Evolutionary conservation across 164 flowering plant genomes (phyloP).

Genomic region (Malania oleifera): DNA sequence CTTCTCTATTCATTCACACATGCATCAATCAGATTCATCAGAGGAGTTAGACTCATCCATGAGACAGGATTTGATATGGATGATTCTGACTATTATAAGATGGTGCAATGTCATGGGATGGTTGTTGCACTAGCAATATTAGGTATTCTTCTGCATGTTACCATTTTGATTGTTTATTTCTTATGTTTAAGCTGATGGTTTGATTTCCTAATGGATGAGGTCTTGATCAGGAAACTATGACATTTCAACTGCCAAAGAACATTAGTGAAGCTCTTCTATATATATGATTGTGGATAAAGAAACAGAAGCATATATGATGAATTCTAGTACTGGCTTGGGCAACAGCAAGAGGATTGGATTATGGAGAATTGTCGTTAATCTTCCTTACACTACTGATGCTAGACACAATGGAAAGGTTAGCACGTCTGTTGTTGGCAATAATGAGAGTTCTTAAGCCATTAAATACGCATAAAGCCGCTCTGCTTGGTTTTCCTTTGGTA

Average conservation of each 20-base stretch:
- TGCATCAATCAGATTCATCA: constrained; percentile 55
- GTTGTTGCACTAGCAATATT: constrained; percentile 93
- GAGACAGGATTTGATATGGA: constrained; percentile 89
- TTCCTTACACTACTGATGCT: constrained; percentile 24
- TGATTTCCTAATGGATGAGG: background rate
- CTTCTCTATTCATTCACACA: background rate
- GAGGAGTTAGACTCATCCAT: constrained; percentile 74
- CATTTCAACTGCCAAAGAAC: constrained; percentile 20
- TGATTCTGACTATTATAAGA: constrained; percentile 68
- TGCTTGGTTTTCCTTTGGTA: too few relatives aligned
- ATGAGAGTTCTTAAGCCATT: too few relatives aligned
- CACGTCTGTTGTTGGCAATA: too few relatives aligned
- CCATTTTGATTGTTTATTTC: background rate
- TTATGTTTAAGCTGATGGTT: background rate
- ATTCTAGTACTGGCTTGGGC: constrained; percentile 14
- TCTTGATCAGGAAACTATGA: constrained; percentile 22
- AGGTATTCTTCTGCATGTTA: constrained; percentile 33
- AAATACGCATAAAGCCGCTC: too few relatives aligned
- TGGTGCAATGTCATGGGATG: constrained; percentile 79
- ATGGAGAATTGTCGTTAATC: constrained; percentile 23
- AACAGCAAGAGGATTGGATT: constrained; percentile 18
- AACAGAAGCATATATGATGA: constrained; percentile 19
- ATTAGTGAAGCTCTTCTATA: constrained; percentile 19
- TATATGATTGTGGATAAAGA: constrained; percentile 26
- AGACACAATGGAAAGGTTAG: constrained; percentile 27